phyloP scores from a whole-genome alignment of 2,329 filamentous ascomycete species.

The Leptographium procerum region DNA sequence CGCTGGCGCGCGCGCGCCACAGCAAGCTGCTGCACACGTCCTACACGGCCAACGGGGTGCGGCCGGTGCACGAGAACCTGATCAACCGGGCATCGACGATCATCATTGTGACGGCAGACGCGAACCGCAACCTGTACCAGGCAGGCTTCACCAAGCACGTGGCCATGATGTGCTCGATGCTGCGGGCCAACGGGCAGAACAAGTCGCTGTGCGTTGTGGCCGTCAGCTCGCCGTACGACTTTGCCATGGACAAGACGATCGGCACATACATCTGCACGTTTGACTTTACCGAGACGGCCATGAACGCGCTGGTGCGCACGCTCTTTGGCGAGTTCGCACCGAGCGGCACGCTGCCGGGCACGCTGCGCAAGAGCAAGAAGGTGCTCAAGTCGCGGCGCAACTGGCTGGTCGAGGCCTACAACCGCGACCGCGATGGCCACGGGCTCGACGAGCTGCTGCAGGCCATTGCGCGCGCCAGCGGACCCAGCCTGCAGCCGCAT shows the following conservation, averaged over 20 bases:
- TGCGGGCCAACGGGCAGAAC: conserved; percentile 64
- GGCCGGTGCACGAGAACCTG: conserved; percentile 85
- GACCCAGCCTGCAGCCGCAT: conserved; percentile 58
- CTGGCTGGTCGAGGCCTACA: conserved; percentile 87
- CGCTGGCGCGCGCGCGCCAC: conserved; percentile 73
- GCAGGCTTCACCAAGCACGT: conserved; percentile 93
- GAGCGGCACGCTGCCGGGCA: conserved; percentile 53
- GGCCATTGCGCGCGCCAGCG: conserved; percentile 54
- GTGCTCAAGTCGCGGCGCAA: conserved; percentile 81
- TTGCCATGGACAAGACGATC: conserved; percentile 82
- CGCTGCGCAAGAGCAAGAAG: conserved; percentile 77
- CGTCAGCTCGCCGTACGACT: conserved; percentile 93
- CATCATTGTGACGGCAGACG: conserved; percentile 85
- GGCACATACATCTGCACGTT: conserved; percentile 92
- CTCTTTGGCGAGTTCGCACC: conserved; percentile 65
- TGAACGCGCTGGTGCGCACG: conserved; percentile 72
- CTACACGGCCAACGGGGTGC: conserved; percentile 85
- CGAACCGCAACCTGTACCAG: conserved; percentile 88
- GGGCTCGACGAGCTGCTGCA: conserved; percentile 67
- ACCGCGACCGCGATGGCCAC: conserved; percentile 62
- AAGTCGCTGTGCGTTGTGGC: conserved; percentile 86
- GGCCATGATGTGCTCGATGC: conserved; percentile 85
- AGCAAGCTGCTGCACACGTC: conserved; percentile 87
- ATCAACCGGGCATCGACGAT: conserved; percentile 82
- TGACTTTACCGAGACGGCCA: conserved; percentile 87